Conservation (phyloP, 768 basidiomycete species). For the Agrocybe pediades region DNA sequence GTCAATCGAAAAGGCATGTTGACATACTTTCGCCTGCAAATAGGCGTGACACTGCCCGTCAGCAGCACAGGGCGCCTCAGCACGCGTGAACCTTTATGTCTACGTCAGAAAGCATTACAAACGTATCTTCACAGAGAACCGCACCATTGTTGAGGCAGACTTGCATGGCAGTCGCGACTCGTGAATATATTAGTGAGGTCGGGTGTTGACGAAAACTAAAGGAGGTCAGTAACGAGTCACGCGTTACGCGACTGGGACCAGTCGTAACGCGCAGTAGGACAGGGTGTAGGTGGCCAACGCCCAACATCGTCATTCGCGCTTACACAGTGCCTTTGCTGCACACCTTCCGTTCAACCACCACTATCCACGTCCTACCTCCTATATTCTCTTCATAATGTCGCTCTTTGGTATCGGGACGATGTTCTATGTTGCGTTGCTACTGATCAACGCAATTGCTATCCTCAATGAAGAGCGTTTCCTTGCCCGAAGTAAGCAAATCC, state of each 20-base stretch:
- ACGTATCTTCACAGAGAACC: not conserved
- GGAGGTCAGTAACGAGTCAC: not conserved
- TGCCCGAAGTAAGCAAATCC: slow-evolving; percentile 69
- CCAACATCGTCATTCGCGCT: not conserved
- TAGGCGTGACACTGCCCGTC: not conserved
- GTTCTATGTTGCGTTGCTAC: slow-evolving; percentile 82
- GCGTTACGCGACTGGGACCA: slow-evolving; percentile 1
- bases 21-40: slow-evolving; percentile 21
- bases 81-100: slow-evolving; percentile 11
- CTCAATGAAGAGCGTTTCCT: slow-evolving; percentile 97
- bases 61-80: slow-evolving; percentile 12
- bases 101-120: not conserved
- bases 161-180: slow-evolving; percentile 28
- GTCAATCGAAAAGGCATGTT: not conserved
- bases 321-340: not conserved
- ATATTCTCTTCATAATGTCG: slow-evolving; percentile 37
- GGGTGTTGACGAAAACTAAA: not conserved
- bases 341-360: not conserved
- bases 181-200: not conserved
- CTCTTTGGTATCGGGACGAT: slow-evolving; percentile 73
- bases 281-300: not conserved
- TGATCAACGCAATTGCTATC: slow-evolving; percentile 94
- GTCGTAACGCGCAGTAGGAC: not conserved
- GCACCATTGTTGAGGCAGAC: slow-evolving; percentile 26
- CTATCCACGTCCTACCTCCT: not conserved